Percentiles rank a stretch among this genome's conserved stretches.
Evolutionary conservation across 2,329 filamentous ascomycete genomes (phyloP).

Genomic region (Fusarium subglutinans): DNA sequence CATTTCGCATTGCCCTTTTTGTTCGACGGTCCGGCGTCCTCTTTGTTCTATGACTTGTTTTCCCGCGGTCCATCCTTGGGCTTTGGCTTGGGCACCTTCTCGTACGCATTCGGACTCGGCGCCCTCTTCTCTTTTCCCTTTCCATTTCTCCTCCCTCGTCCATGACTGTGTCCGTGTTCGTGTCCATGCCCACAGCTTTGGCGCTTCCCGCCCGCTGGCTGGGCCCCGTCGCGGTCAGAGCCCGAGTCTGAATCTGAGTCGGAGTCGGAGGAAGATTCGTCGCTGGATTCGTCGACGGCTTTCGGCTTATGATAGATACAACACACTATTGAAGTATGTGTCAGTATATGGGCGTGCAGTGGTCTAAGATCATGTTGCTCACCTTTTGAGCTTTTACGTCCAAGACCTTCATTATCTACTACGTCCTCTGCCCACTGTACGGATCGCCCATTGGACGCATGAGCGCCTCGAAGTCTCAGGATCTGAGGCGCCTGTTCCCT

Average conservation of each 20-base stretch:
- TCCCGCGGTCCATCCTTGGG: slow-evolving; percentile 44
- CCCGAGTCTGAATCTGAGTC: slow-evolving; percentile 63
- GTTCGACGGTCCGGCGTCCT: background rate
- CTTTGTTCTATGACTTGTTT: slow-evolving; percentile 33
- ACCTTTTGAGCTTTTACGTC: slow-evolving; percentile 96
- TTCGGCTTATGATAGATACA: slow-evolving; percentile 96
- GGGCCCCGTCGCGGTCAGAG: slow-evolving; percentile 41
- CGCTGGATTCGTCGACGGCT: slow-evolving; percentile 82
- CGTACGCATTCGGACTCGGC: slow-evolving; percentile 83
- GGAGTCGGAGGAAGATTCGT: slow-evolving; percentile 69
- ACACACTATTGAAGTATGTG: slow-evolving; percentile 72
- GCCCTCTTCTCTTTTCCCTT: slow-evolving; percentile 53
- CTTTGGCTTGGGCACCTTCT: slow-evolving; percentile 70
- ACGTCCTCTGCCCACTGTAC: slow-evolving; percentile 95
- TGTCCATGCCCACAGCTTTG: slow-evolving; percentile 53
- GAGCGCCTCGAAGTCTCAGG: slow-evolving; percentile 63
- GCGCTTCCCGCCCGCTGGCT: slow-evolving; percentile 49
- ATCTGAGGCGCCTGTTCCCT: slow-evolving; percentile 50
- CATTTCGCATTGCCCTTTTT: background rate
- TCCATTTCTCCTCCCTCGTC: slow-evolving; percentile 44
- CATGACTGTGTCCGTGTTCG: slow-evolving; percentile 47
- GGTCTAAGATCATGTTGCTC: slow-evolving; percentile 30
- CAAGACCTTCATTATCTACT: slow-evolving; percentile 93
- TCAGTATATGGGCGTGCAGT: background rate
- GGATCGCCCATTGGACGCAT: slow-evolving; percentile 60